Base-by-base conservation (phyloP, 805 yeast genomes). In the Candida vaughaniae region DNA sequence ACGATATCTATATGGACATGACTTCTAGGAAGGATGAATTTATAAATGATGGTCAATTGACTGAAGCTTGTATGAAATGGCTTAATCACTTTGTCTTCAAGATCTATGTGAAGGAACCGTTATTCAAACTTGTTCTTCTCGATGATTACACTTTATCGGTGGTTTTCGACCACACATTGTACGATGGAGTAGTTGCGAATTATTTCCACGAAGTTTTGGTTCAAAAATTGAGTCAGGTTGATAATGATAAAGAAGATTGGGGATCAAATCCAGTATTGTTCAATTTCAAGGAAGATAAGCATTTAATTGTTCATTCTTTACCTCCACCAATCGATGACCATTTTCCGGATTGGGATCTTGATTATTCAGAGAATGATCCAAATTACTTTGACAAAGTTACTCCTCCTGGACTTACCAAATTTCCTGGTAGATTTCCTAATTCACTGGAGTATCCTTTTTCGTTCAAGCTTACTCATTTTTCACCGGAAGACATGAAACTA, bases 171-270 rank as follows among this genome's bases (percentile, higher is more conserved):
- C 73, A 66, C 43, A 57, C 69, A 5, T 51, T 64, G 10, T 58
- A 58, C n/a, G 72, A 66, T 41, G 72, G 71, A 1, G 47, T 64
- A 5, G 66, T 56, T 7, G 70, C 60, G 0, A 49, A 46, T 20
- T 47, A 47, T 31, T 59, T 66, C 45, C 70, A 65, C 35, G 66
- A 66, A 42, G 48, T 56, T 4, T 52, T 65, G 16, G 43, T 64
- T 25, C 55, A 58, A 12, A 55, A 53, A 29, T 41, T 63, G 39
- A 33, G 19, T 6, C 20, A 34, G 37, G 14, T 12, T n/a, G 23
- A 11, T 16, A 6, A 4, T 6, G 35, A 25, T 5, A 16, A 22
- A 10, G 16, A 12, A 8, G 33, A 49, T 23, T 7, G 6, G 9
- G 10, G 10, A 20, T 6, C 6, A 6, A 25, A 36, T 16, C 22